phyloP scores from a whole-genome alignment of 208 protist genomes.

The Leptomonas pyrrhocoris region DNA sequence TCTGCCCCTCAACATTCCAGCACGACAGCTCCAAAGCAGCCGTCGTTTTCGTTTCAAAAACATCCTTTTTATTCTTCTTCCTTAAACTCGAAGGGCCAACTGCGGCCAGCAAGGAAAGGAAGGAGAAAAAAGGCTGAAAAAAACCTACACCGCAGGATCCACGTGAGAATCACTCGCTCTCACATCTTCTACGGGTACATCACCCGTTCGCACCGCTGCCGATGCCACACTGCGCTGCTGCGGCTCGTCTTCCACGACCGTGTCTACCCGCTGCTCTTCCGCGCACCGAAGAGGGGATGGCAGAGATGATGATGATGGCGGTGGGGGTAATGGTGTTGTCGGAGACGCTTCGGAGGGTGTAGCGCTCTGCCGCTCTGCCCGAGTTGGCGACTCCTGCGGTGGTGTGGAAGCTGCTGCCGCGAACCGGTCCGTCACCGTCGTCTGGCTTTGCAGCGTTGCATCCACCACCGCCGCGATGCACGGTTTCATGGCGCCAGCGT shows the following conservation, averaged over 20 bases:
- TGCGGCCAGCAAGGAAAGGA: too few relatives aligned
- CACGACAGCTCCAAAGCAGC: too few relatives aligned
- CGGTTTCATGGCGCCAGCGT: neutral
- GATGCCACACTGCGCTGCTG: neutral
- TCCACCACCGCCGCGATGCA: neutral
- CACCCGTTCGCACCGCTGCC: neutral
- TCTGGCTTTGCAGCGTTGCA: neutral
- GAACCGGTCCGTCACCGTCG: too few relatives aligned
- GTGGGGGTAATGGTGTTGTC: neutral
- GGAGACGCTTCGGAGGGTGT: neutral
- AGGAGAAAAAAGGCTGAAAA: neutral
- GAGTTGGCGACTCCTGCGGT: too few relatives aligned
- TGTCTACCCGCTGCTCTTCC: conserved; percentile 9
- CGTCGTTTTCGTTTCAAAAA: too few relatives aligned
- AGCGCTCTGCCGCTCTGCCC: too few relatives aligned
- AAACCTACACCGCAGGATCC: neutral
- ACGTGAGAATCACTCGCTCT: neutral
- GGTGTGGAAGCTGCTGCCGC: too few relatives aligned
- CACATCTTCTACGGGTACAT: neutral
- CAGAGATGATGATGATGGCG: too few relatives aligned
- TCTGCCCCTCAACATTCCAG: too few relatives aligned
- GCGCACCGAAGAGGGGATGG: conserved; percentile 6
- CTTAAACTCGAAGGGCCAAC: too few relatives aligned
- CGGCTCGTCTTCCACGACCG: conserved; percentile 7
- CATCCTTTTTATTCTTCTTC: too few relatives aligned